A percentile compares a stretch with the other conserved stretches of the same genome.
These are phyloP conservation scores for Kappamyces sp. DNA, from an alignment of 192 early-diverging fungal genomes.

Conservation along the genomic window DNA sequence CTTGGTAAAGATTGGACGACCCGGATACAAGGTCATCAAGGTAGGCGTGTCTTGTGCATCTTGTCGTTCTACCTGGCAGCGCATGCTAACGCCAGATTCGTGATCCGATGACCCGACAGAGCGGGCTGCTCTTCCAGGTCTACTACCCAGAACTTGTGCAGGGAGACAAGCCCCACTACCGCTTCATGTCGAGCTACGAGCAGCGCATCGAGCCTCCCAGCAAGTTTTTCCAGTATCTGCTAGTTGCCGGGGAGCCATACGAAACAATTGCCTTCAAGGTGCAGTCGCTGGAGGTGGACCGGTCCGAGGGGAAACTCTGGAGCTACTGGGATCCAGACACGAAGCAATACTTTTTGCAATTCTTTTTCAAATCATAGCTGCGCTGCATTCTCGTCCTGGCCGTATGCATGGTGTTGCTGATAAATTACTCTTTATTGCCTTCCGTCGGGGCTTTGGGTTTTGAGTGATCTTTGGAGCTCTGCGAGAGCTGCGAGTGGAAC, in stretches of 20 bases:
- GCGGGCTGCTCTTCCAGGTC: conserved; percentile 88
- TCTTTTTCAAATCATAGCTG: conserved; percentile 66
- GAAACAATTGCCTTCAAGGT: conserved; percentile 92
- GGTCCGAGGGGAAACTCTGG: conserved; percentile 79
- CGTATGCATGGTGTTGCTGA: too few relatives aligned
- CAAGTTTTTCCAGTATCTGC: conserved; percentile 82
- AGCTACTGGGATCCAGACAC: conserved; percentile 91
- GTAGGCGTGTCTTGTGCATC: background rate
- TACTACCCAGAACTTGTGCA: conserved; percentile 87
- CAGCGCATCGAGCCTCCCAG: conserved; percentile 84
- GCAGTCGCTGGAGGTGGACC: conserved; percentile 88
- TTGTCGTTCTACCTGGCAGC: background rate
- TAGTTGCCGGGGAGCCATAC: conserved; percentile 95
- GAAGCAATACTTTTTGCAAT: conserved; percentile 81
- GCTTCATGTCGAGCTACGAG: conserved; percentile 97
- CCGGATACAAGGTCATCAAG: conserved; percentile 72
- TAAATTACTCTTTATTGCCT: too few relatives aligned
- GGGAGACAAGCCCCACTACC: conserved; percentile 76
- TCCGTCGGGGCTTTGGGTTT: too few relatives aligned
- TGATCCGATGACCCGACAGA: conserved; percentile 79
- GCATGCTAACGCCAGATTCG: conserved; percentile 80
- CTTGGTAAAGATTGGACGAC: conserved; percentile 90
- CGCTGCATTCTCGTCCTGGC: too few relatives aligned
- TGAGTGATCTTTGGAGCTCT: conserved; percentile 1
- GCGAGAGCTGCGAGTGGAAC: conserved; percentile 21